Conservation (phyloP, 2,329 filamentous ascomycete genomes). For the Colletotrichum orbiculare region DNA sequence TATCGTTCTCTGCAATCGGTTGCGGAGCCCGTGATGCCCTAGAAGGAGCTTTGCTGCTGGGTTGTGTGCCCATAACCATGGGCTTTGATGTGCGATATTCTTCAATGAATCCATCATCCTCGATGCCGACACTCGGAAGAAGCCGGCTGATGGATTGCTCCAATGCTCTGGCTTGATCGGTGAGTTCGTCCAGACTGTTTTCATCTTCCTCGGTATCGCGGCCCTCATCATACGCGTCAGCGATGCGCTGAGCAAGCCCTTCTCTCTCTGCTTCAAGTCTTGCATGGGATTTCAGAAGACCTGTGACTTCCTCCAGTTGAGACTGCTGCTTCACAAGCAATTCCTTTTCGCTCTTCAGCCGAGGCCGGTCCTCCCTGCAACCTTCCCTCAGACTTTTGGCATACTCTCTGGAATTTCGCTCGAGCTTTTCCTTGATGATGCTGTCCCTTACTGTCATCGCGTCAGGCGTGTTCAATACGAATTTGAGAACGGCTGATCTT, state of each 20-base stretch:
- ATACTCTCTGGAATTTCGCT: slow-evolving; percentile 61
- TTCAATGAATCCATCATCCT: slow-evolving; percentile 53
- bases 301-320: slow-evolving; percentile 53
- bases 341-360: slow-evolving; percentile 63
- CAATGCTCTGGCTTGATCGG: slow-evolving; percentile 51
- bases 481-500: slow-evolving; percentile 24
- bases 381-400: slow-evolving; percentile 58
- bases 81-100: slow-evolving; percentile 40
- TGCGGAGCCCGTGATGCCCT: slow-evolving; percentile 6
- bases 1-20: slow-evolving; percentile 46
- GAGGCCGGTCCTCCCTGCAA: slow-evolving; percentile 57
- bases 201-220: slow-evolving; percentile 65
- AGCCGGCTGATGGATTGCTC: slow-evolving; percentile 55
- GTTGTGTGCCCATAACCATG: slow-evolving; percentile 41
- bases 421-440: slow-evolving; percentile 54
- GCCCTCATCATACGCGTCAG: slow-evolving; percentile 61
- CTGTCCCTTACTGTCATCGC: slow-evolving; percentile 50
- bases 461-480: slow-evolving; percentile 44
- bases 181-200: slow-evolving; percentile 59
- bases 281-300: slow-evolving; percentile 55
- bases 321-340: slow-evolving; percentile 58
- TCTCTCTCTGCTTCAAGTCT: slow-evolving; percentile 57
- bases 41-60: slow-evolving; percentile 39
- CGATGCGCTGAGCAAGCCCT: slow-evolving; percentile 57
- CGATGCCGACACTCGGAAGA: slow-evolving; percentile 58